Evolutionary conservation across 305 asterid species (phyloP).

Genomic region (Rubia balearica): DNA sequence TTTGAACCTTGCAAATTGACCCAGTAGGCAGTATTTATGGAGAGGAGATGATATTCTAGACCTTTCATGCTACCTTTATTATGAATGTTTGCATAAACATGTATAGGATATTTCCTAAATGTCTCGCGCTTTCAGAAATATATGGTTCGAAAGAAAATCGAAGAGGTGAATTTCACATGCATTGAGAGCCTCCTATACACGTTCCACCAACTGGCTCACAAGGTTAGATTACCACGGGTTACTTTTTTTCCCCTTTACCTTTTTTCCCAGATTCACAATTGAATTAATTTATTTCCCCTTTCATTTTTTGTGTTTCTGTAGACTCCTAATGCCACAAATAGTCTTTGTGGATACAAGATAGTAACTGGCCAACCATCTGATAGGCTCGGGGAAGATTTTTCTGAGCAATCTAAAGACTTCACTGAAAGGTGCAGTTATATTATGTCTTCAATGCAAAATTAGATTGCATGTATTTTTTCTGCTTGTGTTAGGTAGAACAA

Average conservation of each 20-base stretch:
- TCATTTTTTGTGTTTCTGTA: conserved; percentile 22
- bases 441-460: not conserved
- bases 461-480: not conserved
- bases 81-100: not conserved
- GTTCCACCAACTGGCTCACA: conserved; percentile 83
- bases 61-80: not conserved
- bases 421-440: conserved; percentile 56
- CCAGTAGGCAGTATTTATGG: not conserved
- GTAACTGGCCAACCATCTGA: conserved; percentile 98
- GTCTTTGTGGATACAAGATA: conserved; percentile 93
- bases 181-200: conserved; percentile 73
- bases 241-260: not conserved
- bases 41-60: not conserved
- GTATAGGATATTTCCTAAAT: conserved; percentile 9
- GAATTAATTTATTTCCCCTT: conserved; percentile 8
- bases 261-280: not conserved
- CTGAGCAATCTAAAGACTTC: conserved; percentile 76
- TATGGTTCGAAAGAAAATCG: conserved; percentile 79
- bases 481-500: conserved; percentile 1
- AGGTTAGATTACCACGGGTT: conserved; percentile 41
- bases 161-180: conserved; percentile 69
- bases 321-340: conserved; percentile 89
- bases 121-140: conserved; percentile 50
- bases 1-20: not conserved
- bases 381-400: conserved; percentile 93